A percentile compares a stretch with the other conserved stretches of the same genome.
phyloP scores from a whole-genome alignment of 2,329 filamentous ascomycete genomes.

The Purpureocillium lavendulum region DNA sequence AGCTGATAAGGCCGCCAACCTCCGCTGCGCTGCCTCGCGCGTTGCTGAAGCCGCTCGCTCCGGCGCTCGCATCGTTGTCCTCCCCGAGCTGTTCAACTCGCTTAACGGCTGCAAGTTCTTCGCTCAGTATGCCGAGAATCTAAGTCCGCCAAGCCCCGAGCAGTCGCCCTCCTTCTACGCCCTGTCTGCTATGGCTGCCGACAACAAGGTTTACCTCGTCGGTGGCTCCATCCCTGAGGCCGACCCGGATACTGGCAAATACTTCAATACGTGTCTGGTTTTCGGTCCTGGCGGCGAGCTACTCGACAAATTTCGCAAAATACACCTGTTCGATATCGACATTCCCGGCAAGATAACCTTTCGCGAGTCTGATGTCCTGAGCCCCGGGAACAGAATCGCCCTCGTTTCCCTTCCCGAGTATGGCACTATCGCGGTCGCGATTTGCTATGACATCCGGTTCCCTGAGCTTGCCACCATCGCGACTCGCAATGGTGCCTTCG shows the following conservation, averaged over 20 bases:
- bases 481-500: slow-evolving; percentile 76
- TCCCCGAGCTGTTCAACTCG: slow-evolving; percentile 98
- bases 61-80: slow-evolving; percentile 79
- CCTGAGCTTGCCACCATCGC: slow-evolving; percentile 88
- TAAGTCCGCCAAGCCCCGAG: slow-evolving; percentile 61
- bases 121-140: slow-evolving; percentile 80
- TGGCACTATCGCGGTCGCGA: slow-evolving; percentile 78
- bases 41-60: slow-evolving; percentile 69
- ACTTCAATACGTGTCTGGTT: slow-evolving; percentile 85
- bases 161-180: slow-evolving; percentile 81
- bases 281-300: slow-evolving; percentile 71
- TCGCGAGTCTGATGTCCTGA: slow-evolving; percentile 81
- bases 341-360: slow-evolving; percentile 94
- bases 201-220: slow-evolving; percentile 72
- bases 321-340: slow-evolving; percentile 95
- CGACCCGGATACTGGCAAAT: slow-evolving; percentile 46
- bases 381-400: slow-evolving; percentile 76
- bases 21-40: slow-evolving; percentile 69
- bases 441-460: slow-evolving; percentile 98
- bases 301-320: slow-evolving; percentile 84
- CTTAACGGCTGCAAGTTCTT: slow-evolving; percentile 91
- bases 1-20: slow-evolving; percentile 77
- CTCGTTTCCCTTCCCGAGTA: slow-evolving; percentile 82
- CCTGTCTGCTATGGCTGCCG: slow-evolving; percentile 68
- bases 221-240: slow-evolving; percentile 91